phyloP scores from a whole-genome alignment of 2,329 filamentous ascomycete genomes.

The Chalaropsis thielavioides region DNA sequence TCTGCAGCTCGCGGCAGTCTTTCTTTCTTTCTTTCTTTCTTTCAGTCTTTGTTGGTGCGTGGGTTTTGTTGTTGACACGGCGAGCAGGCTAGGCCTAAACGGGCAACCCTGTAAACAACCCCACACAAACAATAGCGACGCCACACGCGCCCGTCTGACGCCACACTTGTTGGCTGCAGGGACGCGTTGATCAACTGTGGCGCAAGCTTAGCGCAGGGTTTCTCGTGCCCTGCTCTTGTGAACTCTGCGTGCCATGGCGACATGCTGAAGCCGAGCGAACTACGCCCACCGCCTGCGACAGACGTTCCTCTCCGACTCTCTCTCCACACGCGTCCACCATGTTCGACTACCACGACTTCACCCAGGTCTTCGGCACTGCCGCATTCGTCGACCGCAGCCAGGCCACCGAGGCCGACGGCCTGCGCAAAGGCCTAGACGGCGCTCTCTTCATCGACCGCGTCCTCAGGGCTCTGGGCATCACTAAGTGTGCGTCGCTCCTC shows the following conservation, averaged over 20 bases:
- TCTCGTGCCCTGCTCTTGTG: neutral
- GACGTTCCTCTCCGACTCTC: neutral
- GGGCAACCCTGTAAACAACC: constrained; percentile 15
- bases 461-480: constrained; percentile 52
- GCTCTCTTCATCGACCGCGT: constrained; percentile 69
- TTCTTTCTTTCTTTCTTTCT: no score
- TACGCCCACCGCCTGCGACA: no score
- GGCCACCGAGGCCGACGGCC: constrained; percentile 48
- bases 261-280: no score
- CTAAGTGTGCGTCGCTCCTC: constrained; percentile 34
- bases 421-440: constrained; percentile 53
- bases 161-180: neutral
- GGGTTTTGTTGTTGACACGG: constrained; percentile 3
- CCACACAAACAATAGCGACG: neutral
- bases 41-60: neutral
- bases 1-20: neutral
- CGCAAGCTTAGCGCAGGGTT: constrained; percentile 8
- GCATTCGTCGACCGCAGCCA: constrained; percentile 44
- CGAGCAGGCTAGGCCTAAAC: constrained; percentile 9
- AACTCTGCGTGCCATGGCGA: no score
- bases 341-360: constrained; percentile 52
- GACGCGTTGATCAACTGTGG: constrained; percentile 11
- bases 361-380: constrained; percentile 49
- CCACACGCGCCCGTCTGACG: neutral
- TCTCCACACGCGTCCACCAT: constrained; percentile 27